These are phyloP conservation scores for Chytriomyces sp. DNA, from an alignment of 192 early-diverging fungal species.

Conservation along the genomic window DNA sequence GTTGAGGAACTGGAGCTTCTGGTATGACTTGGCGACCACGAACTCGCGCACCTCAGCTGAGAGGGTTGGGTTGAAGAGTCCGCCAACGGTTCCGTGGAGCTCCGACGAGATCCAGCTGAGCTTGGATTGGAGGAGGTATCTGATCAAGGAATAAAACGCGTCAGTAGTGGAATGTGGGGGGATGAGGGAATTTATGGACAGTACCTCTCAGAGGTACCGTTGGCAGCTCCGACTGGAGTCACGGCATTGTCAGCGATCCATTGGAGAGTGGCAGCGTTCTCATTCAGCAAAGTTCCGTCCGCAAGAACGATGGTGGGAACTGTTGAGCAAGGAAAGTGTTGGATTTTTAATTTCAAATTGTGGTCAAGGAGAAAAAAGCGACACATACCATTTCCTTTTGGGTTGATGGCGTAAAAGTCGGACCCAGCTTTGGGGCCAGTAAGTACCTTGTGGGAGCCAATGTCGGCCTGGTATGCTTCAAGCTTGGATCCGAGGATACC, in stretches of 20 bases:
- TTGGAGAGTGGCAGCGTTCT: slow-evolving; percentile 38
- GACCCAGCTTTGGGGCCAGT: slow-evolving; percentile 30
- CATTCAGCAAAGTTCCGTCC: slow-evolving; percentile 40
- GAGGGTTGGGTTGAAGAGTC: slow-evolving; percentile 34
- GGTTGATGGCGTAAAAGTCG: slow-evolving; percentile 41
- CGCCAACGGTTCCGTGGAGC: slow-evolving; percentile 23
- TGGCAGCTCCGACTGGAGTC: not conserved
- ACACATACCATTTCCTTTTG: slow-evolving; percentile 38
- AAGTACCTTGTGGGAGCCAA: slow-evolving; percentile 26
- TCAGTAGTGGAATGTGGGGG: not conserved
- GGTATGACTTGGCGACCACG: slow-evolving; percentile 6
- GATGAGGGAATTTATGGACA: too few relatives aligned
- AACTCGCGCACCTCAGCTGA: slow-evolving; percentile 23
- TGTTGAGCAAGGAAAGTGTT: too few relatives aligned
- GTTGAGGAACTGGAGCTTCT: slow-evolving; percentile 34
- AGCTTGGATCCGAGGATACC: slow-evolving; percentile 35
- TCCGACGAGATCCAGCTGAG: slow-evolving; percentile 35
- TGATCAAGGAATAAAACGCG: slow-evolving; percentile 3
- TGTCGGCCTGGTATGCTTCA: slow-evolving; percentile 29
- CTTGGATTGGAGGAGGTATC: slow-evolving; percentile 47
- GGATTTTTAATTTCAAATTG: too few relatives aligned
- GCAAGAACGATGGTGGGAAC: slow-evolving; percentile 38
- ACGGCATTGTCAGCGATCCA: slow-evolving; percentile 39
- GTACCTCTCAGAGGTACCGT: slow-evolving; percentile 20
- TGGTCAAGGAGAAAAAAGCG: too few relatives aligned